Base-by-base conservation (phyloP, 805 yeast genomes). In the Spathaspora hagerdaliae region DNA sequence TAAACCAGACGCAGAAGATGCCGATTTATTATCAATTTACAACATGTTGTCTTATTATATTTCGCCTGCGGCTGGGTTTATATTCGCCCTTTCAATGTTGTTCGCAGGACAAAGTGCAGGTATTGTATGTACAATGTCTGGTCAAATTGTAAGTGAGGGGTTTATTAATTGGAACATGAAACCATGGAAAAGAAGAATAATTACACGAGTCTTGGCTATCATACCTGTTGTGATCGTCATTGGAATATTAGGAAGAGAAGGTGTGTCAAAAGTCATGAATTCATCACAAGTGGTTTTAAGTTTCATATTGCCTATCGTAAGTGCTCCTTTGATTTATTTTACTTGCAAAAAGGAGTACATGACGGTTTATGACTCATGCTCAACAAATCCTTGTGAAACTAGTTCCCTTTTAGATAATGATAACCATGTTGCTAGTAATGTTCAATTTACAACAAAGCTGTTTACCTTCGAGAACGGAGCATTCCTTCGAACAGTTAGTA, bases 41-140 rank as follows among this genome's bases (percentile, higher is more conserved):
- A 58, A 71, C 44, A 71, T 72, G 76, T 53, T 72, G 31, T 68
- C 74, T 0, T 59, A 54, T 42, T 72, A 72, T 52, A 69, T 72
- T 35, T 65, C 73, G 3, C 76, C 76, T 1, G 67, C 74, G 2
- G 77, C 75, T 0, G 77, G 77, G 1, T 44, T 72, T 6, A 61
- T 72, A 11, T 72, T 72, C 56, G 77, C 76, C 1, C 59, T 71
- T 33, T 71, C 76, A 0, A 72, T 72, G 77, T 53, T 72, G 14
- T 72, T 70, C 45, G 64, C 75, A 1, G 77, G 77, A 27, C 77
- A 72, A 47, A 67, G 74, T 51, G 77, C 77, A 5, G 77, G 77
- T 12, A 71, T 72, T 34, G 77, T 72, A 10, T 72, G 77, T 52
- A 72, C 77, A 4, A 72, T 72, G 77, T 73, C 77, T 1, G 77